Base-by-base conservation (phyloP, 768 basidiomycete species). In the Lactifluus piperatus region DNA sequence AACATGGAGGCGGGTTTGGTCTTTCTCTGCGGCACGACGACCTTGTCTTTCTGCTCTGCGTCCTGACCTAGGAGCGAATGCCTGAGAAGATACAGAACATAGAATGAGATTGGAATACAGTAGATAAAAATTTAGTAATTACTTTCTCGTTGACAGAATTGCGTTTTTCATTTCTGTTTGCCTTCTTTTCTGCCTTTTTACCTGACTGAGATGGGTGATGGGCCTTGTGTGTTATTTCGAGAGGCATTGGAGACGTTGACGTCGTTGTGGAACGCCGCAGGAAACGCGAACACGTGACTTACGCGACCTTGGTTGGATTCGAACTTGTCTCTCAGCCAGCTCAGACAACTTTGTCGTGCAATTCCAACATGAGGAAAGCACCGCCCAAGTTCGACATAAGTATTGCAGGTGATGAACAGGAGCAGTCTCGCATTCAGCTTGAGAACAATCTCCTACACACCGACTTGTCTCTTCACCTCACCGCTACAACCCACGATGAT, bases 1-100 rank as follows among this genome's bases (percentile, higher is more conserved):
- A 7, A 98, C 97, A 71, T 99, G 97, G 1, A 99, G 79, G 44
- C 94, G 81, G 2, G 91, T 91, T 73, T 99, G 95, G 70, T 97
- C 93, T 55, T 85, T 82, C 69, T 99, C 97, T 29, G 84, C 94
- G 57, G 90, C 94, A 54, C 97, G 80, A 20, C 95, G 80, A 8
- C 90, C 94, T 70, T 94, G 89, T 32, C 83, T 77, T 67, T 97
- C 91, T 43, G 95, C 97, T 52, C 84, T 78, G 60, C 91, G 83
- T 62, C 91, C 95, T 36, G 93, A 97, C 73, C 81, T 88, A 32
- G 88, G 90, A 16, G 93, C 94, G 72, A 98, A 97, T 2, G 95
- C 95, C 93, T 87, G 45, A 60, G 30, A 46, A 36, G 5, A 48
- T 51, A 24, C 10, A 56, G 53, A 27, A 39, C 5, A 16, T 8